Percentiles rank a stretch among this genome's conserved stretches.
Evolutionary conservation across 352 stramenopile genomes (phyloP).

Genomic region (Blastocystis sp.): DNA sequence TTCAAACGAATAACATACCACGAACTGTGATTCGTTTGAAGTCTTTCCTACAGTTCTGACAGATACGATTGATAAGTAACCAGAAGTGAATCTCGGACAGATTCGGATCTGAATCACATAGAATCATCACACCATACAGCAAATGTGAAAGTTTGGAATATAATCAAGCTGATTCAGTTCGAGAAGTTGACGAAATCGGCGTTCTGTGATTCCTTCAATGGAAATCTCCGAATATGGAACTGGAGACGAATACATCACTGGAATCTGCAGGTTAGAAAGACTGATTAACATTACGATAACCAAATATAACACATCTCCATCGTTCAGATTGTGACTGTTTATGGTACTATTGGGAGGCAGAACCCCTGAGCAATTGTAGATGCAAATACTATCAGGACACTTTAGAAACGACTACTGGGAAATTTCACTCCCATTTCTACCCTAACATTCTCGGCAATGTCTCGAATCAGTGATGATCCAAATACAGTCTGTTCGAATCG

Average conservation of each 20-base stretch:
- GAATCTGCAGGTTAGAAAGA: background rate
- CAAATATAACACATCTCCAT: conserved; percentile 5
- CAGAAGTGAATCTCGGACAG: background rate
- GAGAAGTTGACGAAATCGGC: background rate
- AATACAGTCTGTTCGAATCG: background rate
- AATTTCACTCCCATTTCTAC: background rate
- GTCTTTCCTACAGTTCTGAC: background rate
- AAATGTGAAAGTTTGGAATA: conserved; percentile 13
- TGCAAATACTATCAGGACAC: background rate
- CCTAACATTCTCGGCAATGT: conserved; percentile 3
- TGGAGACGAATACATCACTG: background rate
- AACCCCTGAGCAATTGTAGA: background rate
- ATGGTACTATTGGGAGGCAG: background rate
- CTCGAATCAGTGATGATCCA: background rate
- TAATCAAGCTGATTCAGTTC: background rate
- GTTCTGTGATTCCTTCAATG: background rate
- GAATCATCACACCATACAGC: background rate
- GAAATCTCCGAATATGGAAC: background rate
- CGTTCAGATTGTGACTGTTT: background rate
- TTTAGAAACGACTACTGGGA: background rate
- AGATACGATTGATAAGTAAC: background rate
- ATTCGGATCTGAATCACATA: background rate
- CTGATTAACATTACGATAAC: background rate
- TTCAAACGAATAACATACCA: background rate
- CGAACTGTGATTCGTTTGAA: background rate